phyloP scores from a whole-genome alignment of 2,329 filamentous ascomycete species.

The Penicillium brevicompactum region DNA sequence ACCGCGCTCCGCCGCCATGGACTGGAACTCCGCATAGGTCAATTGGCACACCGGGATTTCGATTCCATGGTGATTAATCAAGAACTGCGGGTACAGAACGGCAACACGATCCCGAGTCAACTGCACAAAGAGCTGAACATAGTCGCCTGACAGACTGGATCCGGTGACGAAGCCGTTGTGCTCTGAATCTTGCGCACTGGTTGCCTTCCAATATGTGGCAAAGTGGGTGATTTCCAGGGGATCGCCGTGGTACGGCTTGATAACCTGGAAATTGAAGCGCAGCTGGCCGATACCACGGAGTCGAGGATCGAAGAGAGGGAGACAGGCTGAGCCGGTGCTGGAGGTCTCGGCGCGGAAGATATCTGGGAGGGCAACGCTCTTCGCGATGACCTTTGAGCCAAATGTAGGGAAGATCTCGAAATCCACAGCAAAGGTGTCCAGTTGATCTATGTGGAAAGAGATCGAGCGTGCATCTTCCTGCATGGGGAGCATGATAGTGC shows the following conservation, averaged over 20 bases:
- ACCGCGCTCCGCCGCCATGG: constrained; percentile 42
- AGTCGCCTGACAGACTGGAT: constrained; percentile 93
- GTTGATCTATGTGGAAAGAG: constrained; percentile 92
- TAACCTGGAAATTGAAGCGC: constrained; percentile 91
- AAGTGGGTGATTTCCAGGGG: constrained; percentile 97
- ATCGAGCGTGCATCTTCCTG: constrained; percentile 93
- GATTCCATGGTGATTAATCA: constrained; percentile 71
- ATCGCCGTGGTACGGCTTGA: constrained; percentile 91
- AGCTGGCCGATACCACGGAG: constrained; percentile 91
- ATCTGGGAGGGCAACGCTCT: constrained; percentile 86
- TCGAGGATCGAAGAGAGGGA: constrained; percentile 90
- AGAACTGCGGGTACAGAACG: constrained; percentile 85
- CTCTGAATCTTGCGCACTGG: constrained; percentile 84
- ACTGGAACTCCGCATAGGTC: constrained; percentile 62
- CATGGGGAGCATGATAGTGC: constrained; percentile 92
- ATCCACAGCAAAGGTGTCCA: constrained; percentile 91
- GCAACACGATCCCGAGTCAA: constrained; percentile 85
- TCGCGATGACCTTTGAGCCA: constrained; percentile 94
- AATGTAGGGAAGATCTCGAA: constrained; percentile 98
- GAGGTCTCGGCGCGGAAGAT: constrained; percentile 76
- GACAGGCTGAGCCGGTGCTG: constrained; percentile 76
- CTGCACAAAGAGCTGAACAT: constrained; percentile 88
- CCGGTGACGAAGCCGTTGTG: constrained; percentile 88
- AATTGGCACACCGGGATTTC: constrained; percentile 81
- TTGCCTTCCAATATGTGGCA: constrained; percentile 99